Evolutionary conservation across 164 flowering plant species (phyloP).

Genomic region (Magnolia kwangsiensis): DNA sequence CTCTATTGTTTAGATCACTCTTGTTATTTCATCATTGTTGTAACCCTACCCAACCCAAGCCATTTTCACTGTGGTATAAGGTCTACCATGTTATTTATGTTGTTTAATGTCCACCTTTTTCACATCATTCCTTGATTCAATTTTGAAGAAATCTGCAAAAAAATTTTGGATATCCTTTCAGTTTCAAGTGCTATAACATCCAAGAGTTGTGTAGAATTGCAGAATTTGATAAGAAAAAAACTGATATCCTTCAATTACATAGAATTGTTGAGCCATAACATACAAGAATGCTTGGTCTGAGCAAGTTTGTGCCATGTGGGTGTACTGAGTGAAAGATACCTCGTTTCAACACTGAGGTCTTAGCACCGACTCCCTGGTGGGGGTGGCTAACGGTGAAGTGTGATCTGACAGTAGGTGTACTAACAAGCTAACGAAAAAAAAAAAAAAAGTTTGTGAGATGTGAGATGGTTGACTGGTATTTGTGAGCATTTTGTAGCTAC

Average conservation of each 20-base stretch:
- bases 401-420: no score
- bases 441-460: no score
- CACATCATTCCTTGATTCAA: not conserved
- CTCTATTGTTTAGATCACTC: not conserved
- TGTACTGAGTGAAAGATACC: no score
- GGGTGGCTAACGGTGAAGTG: no score
- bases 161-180: not conserved
- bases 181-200: not conserved
- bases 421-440: no score
- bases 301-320: not conserved
- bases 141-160: not conserved
- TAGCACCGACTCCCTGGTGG: no score
- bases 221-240: not conserved
- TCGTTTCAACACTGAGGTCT: no score
- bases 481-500: no score
- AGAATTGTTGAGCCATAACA: not conserved
- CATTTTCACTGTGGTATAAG: not conserved
- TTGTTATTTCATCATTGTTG: not conserved
- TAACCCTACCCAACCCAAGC: not conserved
- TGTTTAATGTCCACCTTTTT: not conserved
- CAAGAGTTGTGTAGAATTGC: not conserved
- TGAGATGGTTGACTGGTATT: not conserved
- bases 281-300: not conserved
- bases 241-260: not conserved
- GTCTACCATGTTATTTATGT: not conserved